Conservation (phyloP, 495 filamentous ascomycete genomes). For the Penicillium taxi region DNA sequence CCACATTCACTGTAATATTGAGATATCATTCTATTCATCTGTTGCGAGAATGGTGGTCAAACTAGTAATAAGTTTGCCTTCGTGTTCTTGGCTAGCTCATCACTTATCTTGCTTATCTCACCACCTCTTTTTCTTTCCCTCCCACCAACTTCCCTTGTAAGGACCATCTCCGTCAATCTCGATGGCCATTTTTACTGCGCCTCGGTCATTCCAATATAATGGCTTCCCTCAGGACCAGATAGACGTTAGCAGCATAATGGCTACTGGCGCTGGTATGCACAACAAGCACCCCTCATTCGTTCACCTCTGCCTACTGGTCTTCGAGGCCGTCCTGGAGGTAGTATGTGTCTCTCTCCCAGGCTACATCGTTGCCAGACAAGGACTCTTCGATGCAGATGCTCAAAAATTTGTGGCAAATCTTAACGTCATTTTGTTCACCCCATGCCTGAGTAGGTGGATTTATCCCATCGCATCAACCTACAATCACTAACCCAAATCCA, state of each 20-base stretch:
- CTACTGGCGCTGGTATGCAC: conserved; percentile 23
- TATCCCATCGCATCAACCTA: not conserved
- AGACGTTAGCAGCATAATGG: conserved; percentile 24
- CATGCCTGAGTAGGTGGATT: conserved; percentile 72
- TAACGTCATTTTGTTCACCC: conserved; percentile 90
- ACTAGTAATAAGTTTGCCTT: too few relatives aligned
- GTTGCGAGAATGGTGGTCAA: too few relatives aligned
- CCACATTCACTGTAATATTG: too few relatives aligned
- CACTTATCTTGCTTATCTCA: conserved; percentile 1
- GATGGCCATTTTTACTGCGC: conserved; percentile 50
- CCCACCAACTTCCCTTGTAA: conserved; percentile 2
- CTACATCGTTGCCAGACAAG: conserved; percentile 83
- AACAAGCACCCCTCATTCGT: conserved; percentile 58
- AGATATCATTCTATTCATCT: too few relatives aligned
- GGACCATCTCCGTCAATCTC: conserved; percentile 9
- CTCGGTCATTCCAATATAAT: conserved; percentile 57
- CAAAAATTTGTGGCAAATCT: conserved; percentile 95
- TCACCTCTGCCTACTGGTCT: conserved; percentile 77
- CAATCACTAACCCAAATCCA: conserved; percentile 4
- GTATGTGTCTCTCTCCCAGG: conserved; percentile 91
- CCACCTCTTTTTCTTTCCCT: not conserved
- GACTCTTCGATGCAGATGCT: conserved; percentile 87
- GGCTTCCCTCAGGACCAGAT: conserved; percentile 27
- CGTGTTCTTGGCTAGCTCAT: too few relatives aligned
- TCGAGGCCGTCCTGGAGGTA: conserved; percentile 93